Percentiles rank a stretch among this genome's conserved stretches.
Conservation (phyloP, 495 filamentous ascomycete genomes). For the Oidiodendron maius region DNA sequence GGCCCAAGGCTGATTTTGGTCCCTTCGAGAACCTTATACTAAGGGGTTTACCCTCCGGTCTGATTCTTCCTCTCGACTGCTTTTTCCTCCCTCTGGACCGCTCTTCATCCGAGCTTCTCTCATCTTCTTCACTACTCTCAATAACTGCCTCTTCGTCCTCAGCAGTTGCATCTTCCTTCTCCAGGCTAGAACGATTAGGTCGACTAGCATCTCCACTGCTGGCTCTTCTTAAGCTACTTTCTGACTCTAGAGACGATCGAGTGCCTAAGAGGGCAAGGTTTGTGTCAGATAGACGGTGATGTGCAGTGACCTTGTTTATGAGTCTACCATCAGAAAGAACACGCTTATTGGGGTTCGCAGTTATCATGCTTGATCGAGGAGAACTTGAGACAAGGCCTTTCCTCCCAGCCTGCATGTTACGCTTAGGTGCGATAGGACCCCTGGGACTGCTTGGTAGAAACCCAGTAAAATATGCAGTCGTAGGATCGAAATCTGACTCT, state of each 20-base stretch:
- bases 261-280: conserved; percentile 49
- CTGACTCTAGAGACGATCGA: conserved; percentile 42
- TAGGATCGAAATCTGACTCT: conserved; percentile 19
- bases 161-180: conserved; percentile 62
- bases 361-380: conserved; percentile 26
- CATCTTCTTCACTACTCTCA: conserved; percentile 48
- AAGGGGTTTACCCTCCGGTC: conserved; percentile 23
- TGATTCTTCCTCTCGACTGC: conserved; percentile 23
- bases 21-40: conserved; percentile 23
- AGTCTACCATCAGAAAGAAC: conserved; percentile 44
- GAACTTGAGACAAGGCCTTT: conserved; percentile 46
- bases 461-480: conserved; percentile 43
- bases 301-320: conserved; percentile 52
- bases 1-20: conserved; percentile 41
- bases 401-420: conserved; percentile 34
- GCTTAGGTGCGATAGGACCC: conserved; percentile 35
- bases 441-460: conserved; percentile 42
- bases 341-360: conserved; percentile 31
- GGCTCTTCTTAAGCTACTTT: conserved; percentile 9
- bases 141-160: conserved; percentile 53
- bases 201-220: conserved; percentile 12
- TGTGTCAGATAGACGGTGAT: conserved; percentile 61
- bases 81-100: conserved; percentile 43
- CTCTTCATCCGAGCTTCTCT: conserved; percentile 39
- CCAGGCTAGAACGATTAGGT: conserved; percentile 44